phyloP scores from a whole-genome alignment of 2,329 filamentous ascomycete genomes.

The Achaetomium macrosporum region DNA sequence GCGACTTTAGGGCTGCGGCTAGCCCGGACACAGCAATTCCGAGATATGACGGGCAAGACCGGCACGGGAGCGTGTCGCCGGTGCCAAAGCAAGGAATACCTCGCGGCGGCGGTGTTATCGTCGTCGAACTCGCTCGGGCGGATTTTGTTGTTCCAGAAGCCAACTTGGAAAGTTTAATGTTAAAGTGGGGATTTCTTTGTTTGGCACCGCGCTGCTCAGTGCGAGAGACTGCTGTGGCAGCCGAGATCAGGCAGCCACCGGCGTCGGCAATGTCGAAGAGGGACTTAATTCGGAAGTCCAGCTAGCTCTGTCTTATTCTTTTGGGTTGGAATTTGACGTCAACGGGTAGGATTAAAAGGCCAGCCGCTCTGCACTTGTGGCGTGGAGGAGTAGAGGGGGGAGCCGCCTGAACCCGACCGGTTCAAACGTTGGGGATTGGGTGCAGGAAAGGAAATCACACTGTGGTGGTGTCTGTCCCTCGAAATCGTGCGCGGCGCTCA shows the following conservation, averaged over 20 bases:
- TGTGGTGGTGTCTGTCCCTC: slow-evolving; percentile 6
- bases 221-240: background rate
- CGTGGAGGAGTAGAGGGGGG: too few species aligned
- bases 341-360: too few species aligned
- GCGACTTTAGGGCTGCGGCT: slow-evolving; percentile 9
- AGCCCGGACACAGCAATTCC: slow-evolving; percentile 14
- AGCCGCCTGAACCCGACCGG: too few species aligned
- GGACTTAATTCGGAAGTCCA: too few species aligned
- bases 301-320: too few species aligned
- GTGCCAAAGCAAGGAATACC: slow-evolving; percentile 17
- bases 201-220: slow-evolving; percentile 2
- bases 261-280: too few species aligned
- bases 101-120: slow-evolving; percentile 18
- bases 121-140: slow-evolving; percentile 20
- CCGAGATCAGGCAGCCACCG: too few species aligned
- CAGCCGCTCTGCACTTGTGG: too few species aligned
- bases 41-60: background rate
- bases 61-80: slow-evolving; percentile 9
- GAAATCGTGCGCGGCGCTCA: slow-evolving; percentile 12
- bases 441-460: slow-evolving; percentile 5
- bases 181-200: slow-evolving; percentile 24
- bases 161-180: slow-evolving; percentile 23
- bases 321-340: too few species aligned
- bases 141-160: slow-evolving; percentile 22
- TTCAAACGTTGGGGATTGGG: too few species aligned